Conservation (phyloP, 2,329 filamentous ascomycete species). For the Cordyceps cateniannulata region DNA sequence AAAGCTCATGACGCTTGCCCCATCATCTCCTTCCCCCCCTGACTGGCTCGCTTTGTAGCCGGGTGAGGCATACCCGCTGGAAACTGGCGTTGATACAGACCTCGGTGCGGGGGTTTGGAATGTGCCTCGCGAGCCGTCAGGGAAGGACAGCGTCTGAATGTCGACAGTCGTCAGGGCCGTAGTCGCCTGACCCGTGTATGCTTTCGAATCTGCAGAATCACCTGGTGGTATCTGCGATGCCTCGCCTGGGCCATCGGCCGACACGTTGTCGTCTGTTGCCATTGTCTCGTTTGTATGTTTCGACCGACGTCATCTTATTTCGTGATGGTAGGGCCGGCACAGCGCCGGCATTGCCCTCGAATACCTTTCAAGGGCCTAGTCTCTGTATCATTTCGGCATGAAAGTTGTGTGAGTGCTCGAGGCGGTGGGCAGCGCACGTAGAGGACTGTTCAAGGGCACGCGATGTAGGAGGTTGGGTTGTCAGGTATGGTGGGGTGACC, state of each 20-base stretch:
- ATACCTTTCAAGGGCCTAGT: constrained; percentile 6
- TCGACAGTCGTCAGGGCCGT: constrained; percentile 80
- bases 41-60: constrained; percentile 24
- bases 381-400: not conserved
- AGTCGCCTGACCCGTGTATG: constrained; percentile 61
- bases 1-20: constrained; percentile 60
- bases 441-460: not conserved
- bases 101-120: constrained; percentile 40
- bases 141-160: constrained; percentile 68
- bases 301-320: constrained; percentile 12
- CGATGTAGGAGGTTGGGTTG: not conserved
- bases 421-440: not conserved
- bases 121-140: constrained; percentile 61
- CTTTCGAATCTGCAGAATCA: constrained; percentile 30
- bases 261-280: constrained; percentile 20
- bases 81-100: constrained; percentile 30
- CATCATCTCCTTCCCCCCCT: constrained; percentile 51
- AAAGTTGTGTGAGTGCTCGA: not conserved
- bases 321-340: constrained; percentile 18
- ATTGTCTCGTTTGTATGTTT: constrained; percentile 5
- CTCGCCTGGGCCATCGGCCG: constrained; percentile 41
- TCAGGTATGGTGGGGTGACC: not conserved
- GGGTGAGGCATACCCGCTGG: constrained; percentile 36
- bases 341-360: constrained; percentile 15
- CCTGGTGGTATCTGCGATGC: constrained; percentile 43